A percentile compares a stretch with the other conserved stretches of the same genome.
phyloP scores from a whole-genome alignment of 257 asterid species.

The Jacaranda mimosifolia region DNA sequence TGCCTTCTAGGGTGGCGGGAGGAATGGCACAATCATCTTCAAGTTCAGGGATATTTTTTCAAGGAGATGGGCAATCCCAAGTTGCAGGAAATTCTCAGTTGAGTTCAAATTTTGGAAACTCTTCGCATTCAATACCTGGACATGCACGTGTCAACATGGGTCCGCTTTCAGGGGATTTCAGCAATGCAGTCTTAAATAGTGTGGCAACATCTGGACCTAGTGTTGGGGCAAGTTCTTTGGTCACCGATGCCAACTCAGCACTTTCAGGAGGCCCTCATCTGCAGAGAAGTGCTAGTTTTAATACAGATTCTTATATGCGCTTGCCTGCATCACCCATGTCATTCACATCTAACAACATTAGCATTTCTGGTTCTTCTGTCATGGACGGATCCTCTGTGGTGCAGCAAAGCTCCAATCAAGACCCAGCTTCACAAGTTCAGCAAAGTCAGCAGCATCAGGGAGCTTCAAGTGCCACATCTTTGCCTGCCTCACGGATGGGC shows the following conservation, averaged over 20 bases:
- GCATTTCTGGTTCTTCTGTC: constrained; percentile 86
- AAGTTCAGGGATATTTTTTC: constrained; percentile 82
- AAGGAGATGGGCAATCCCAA: constrained; percentile 81
- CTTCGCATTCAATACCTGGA: constrained; percentile 66
- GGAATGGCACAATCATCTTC: constrained; percentile 85
- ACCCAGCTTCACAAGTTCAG: constrained; percentile 61
- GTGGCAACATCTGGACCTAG: constrained; percentile 88
- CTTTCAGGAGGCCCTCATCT: constrained; percentile 88
- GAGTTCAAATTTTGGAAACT: constrained; percentile 75
- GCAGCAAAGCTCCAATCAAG: constrained; percentile 80
- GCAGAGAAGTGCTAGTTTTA: constrained; percentile 93
- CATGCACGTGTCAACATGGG: constrained; percentile 60
- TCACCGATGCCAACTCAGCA: constrained; percentile 97
- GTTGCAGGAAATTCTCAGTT: constrained; percentile 74
- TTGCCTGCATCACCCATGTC: constrained; percentile 98
- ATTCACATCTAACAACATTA: constrained; percentile 87
- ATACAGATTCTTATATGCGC: constrained; percentile 92
- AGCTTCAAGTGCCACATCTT: constrained; percentile 82
- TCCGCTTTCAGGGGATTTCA: constrained; percentile 67
- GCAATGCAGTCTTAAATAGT: constrained; percentile 68
- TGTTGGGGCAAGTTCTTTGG: constrained; percentile 96
- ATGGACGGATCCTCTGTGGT: constrained; percentile 85
- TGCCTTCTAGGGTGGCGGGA: constrained; percentile 77
- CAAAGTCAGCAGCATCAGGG: constrained; percentile 82
- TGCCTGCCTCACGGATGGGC: constrained; percentile 73